A percentile compares a stretch with the other conserved stretches of the same genome.
Conservation (phyloP, 306 rosid genomes). For the Cajanus cajan region DNA sequence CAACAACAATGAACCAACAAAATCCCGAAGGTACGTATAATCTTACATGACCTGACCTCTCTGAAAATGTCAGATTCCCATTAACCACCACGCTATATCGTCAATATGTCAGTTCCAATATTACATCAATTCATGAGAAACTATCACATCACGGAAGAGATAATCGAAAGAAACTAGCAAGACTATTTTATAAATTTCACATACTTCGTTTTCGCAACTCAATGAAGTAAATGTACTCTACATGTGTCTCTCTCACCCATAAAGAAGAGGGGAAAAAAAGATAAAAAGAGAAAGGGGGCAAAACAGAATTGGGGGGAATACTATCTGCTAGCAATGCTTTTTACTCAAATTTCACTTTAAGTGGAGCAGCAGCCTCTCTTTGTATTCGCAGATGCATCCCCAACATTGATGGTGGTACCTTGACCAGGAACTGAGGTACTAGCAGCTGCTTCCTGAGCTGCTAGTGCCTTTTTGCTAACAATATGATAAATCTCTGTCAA, state of each 20-base stretch:
- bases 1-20: neutral
- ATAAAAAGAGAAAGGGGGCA: slow-evolving; percentile 6
- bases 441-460: slow-evolving; percentile 86
- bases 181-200: slow-evolving; percentile 46
- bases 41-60: slow-evolving; percentile 16
- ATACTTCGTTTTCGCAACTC: slow-evolving; percentile 54
- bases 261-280: slow-evolving; percentile 17
- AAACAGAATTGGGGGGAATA: slow-evolving; percentile 33
- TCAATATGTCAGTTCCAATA: slow-evolving; percentile 39
- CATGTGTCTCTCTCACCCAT: slow-evolving; percentile 70
- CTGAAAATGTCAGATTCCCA: slow-evolving; percentile 29
- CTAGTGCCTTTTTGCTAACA: slow-evolving; percentile 96
- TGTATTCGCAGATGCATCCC: slow-evolving; percentile 54
- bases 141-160: slow-evolving; percentile 39
- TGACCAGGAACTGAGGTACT: slow-evolving; percentile 70
- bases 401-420: slow-evolving; percentile 93
- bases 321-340: slow-evolving; percentile 43
- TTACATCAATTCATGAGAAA: slow-evolving; percentile 44
- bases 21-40: slow-evolving; percentile 9
- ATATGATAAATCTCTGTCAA: slow-evolving; percentile 92
- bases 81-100: slow-evolving; percentile 27
- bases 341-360: slow-evolving; percentile 37
- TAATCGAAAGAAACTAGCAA: slow-evolving; percentile 46
- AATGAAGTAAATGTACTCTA: slow-evolving; percentile 60
- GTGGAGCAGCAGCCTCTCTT: slow-evolving; percentile 84